Base-by-base conservation (phyloP, 257 asterid species). In the Coffea canephora region DNA sequence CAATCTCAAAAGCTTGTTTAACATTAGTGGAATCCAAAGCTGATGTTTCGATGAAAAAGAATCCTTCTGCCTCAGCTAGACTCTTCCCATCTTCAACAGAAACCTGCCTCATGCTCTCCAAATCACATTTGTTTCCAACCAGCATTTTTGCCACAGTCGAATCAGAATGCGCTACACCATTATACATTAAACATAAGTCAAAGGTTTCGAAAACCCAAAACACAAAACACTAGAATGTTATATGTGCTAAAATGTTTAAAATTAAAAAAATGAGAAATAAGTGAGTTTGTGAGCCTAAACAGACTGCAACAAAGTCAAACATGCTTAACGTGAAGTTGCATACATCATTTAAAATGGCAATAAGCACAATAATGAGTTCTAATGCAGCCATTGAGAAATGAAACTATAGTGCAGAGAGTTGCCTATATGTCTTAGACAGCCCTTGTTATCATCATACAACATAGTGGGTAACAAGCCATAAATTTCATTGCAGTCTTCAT, bases 1-100 rank as follows among this genome's bases (percentile, higher is more conserved):
- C 86, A 71, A 83, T 79, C 76, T 83, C 86, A 10, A 83, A 83
- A 18, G 86, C 86, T 68, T 79, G 79, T 50, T 59, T 79, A 69
- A 83, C 86, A 2, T 83, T 83, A 8, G 86, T 83, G 18, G 86
- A 83, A 80, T 83, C 84, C 1, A 83, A 80, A 6, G 86, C 86
- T 16, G 86, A 83, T 76, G 86, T 83, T 48, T 83, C 86, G 34
- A 83, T 80, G 70, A 83, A 83, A 73, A 83, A 83, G n/a, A 83
- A 19, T 43, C 82, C 86, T 70, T 83, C 82, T 9, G 82, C 73
- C 69, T 83, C 86, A 27, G 86, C 86, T 16, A 83, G 61, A 48
- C 70, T 76, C 12, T 81, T 81, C 13, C 84, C 86, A 71, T 83
- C 86, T 64, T 83, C 86, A 34, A 72, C 50, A 10, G 73, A 71